Evolutionary conservation across 306 rosid genomes (phyloP), one percentile per base, ranked within the genome.

Genomic region (Prunus mume): DNA sequence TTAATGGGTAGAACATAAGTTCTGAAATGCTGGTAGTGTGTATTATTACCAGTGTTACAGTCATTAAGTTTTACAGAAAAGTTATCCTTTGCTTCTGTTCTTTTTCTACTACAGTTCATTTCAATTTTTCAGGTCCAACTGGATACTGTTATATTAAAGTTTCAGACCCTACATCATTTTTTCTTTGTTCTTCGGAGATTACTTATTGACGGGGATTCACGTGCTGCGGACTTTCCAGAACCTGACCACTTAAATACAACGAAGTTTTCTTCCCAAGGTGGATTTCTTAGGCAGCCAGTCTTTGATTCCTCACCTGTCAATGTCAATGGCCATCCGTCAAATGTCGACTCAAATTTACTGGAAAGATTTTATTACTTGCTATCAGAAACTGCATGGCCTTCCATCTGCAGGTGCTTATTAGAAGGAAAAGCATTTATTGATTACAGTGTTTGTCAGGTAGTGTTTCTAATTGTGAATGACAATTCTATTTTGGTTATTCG

Each of bases 141-240:
- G 83, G 95, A 90, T 77, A 83, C 81, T 73, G 89, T 90, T 78
- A 56, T 92, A 68, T 78, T 81, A 74, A 90, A 90, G 81, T 92
- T 95, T 80, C 97, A 92, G 73, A 78, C 74, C 68, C 62, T 90
- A 69, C 97, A 95, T 75, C 93, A 95, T 83, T 95, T 92, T 86
- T 92, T 95, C 85, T 95, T 95, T 83, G 84, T 95, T 87, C 83
- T 92, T 73, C 91, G 84, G 81, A 95, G 92, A 89, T 80, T 95
- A 77, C 88, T 95, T 79, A 84, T 82, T 60, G 89, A 91, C 32
- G 88, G 78, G 80, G 93, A 84, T 78, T 65, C 76, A 65, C 78
- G 72, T 72, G 55, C 85, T 67, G 54, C 64, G 63, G 86, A 71
- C 69, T 32, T 75, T 68, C 76, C 77, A 7, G 89, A 74, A 65